These are phyloP conservation scores for Backusella parvicylindrica DNA, from an alignment of 192 early-diverging fungal species.

Conservation along the genomic window DNA sequence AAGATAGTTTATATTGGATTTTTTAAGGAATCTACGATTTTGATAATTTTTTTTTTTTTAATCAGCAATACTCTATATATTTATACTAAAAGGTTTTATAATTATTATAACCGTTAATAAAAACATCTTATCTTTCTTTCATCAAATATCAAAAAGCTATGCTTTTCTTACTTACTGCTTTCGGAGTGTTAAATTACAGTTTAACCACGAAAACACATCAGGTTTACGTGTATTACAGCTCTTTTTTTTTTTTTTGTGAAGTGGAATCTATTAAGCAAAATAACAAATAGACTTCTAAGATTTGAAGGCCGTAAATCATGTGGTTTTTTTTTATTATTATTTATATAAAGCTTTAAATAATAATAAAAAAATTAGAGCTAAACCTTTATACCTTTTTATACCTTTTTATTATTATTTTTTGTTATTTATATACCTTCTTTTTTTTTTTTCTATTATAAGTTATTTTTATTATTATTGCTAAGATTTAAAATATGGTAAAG, in stretches of 20 bases:
- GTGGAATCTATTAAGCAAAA: background rate
- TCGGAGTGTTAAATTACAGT: background rate
- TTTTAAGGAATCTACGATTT: too few species aligned
- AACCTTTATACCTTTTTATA: background rate
- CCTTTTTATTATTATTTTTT: background rate
- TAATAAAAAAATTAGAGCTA: background rate
- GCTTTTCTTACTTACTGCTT: background rate
- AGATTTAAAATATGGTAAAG: background rate
- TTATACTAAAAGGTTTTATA: too few species aligned
- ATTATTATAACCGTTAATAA: too few species aligned
- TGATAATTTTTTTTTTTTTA: too few species aligned
- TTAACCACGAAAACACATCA: background rate
- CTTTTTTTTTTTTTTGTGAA: background rate
- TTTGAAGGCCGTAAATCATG: background rate
- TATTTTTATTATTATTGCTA: background rate
- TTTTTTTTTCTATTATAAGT: background rate
- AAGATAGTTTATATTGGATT: too few species aligned
- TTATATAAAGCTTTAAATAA: background rate
- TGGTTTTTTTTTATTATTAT: background rate
- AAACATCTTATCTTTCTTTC: too few species aligned
- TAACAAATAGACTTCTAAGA: background rate
- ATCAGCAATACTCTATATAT: too few species aligned
- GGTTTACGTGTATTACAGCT: background rate
- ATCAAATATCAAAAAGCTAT: background rate
- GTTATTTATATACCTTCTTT: background rate